These are phyloP conservation scores for Phytophthora sojae DNA, from an alignment of 352 stramenopile genomes.

Conservation along the genomic window DNA sequence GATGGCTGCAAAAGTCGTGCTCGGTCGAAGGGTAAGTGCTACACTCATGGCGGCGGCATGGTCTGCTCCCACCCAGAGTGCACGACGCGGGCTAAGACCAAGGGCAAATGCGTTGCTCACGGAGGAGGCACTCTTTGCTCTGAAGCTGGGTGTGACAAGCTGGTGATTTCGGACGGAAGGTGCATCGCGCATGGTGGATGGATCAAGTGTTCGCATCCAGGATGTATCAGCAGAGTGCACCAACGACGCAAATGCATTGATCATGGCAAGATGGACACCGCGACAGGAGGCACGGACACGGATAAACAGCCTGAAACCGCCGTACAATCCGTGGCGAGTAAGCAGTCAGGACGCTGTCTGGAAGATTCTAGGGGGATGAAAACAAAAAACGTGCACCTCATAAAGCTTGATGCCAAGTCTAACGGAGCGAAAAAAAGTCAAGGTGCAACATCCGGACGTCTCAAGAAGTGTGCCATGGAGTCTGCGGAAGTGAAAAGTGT, in stretches of 20 bases:
- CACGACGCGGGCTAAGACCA: constrained; percentile 13
- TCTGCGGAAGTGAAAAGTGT: not conserved
- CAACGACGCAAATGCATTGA: constrained; percentile 8
- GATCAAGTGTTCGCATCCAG: constrained; percentile 9
- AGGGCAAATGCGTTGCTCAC: constrained; percentile 22
- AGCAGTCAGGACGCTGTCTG: not conserved
- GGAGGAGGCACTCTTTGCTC: constrained; percentile 19
- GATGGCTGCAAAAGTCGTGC: constrained; percentile 4
- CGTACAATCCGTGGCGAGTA: not conserved
- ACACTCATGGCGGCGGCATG: constrained; percentile 14
- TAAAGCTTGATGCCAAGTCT: not conserved
- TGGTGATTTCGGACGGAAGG: constrained; percentile 16
- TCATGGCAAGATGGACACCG: not conserved
- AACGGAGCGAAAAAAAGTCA: not conserved
- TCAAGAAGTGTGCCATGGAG: too few species aligned
- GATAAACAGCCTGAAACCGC: not conserved
- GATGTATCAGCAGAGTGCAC: constrained; percentile 17
- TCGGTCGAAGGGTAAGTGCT: constrained; percentile 16
- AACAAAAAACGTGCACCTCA: not conserved
- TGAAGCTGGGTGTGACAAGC: constrained; percentile 4
- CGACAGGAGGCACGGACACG: not conserved
- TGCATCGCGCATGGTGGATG: constrained; percentile 17
- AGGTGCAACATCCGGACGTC: not conserved
- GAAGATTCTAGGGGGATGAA: not conserved
- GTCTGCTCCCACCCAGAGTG: constrained; percentile 14